Evolutionary conservation across 2,329 filamentous ascomycete species (phyloP).

Genomic region (Huntiella omanensis): DNA sequence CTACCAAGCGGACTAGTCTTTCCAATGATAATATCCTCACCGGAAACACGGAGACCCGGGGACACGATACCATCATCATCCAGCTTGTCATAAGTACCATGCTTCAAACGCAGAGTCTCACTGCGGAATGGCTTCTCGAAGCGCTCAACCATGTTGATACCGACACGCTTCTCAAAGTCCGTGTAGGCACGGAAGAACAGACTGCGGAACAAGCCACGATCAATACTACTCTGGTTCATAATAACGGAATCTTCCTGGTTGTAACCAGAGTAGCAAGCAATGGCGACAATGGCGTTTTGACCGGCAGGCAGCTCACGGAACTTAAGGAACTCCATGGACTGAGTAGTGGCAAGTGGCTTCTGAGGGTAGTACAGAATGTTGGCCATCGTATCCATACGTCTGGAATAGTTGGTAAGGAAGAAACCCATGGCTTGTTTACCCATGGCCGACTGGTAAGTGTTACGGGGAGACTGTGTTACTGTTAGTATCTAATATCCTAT

Average conservation of each 20-base stretch:
- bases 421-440: constrained; percentile 99
- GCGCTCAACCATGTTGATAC: constrained; percentile 76
- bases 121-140: constrained; percentile 88
- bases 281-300: constrained; percentile 96
- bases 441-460: constrained; percentile 98
- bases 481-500: constrained; percentile 17
- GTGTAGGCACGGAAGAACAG: constrained; percentile 96
- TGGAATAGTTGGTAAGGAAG: constrained; percentile 89
- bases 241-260: constrained; percentile 99
- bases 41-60: constrained; percentile 83
- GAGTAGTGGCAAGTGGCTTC: constrained; percentile 86
- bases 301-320: constrained; percentile 94
- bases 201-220: constrained; percentile 91
- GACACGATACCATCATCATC: constrained; percentile 92
- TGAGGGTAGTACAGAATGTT: constrained; percentile 98
- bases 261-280: constrained; percentile 93
- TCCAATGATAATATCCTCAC: constrained; percentile 97
- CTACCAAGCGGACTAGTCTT: constrained; percentile 91
- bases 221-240: constrained; percentile 99
- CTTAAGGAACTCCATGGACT: constrained; percentile 96
- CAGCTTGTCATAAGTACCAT: constrained; percentile 91
- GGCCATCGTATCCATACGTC: constrained; percentile 98
- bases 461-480: constrained; percentile 61
- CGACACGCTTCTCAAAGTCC: constrained; percentile 90
- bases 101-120: constrained; percentile 82